Base-by-base conservation (phyloP, 768 basidiomycete genomes). In the Xerocomellus chrysenteron region DNA sequence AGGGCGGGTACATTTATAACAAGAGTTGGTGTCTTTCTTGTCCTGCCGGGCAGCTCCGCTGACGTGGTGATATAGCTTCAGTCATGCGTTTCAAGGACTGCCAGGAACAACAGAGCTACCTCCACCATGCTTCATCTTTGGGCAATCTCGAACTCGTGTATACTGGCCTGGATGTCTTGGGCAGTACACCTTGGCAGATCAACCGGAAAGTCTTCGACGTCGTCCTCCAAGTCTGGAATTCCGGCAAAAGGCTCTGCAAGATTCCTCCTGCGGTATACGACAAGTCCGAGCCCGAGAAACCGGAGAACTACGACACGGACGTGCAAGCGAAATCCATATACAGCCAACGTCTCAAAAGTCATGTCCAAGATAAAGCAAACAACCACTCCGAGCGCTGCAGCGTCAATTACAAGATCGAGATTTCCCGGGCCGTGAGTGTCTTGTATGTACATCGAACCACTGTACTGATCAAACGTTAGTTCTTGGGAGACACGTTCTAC, bases 401-500 rank as follows among this genome's bases (percentile, higher is more conserved):
- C 66, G 86, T 94, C 46, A 98, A 98, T 70, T 98, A 98, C 73
- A 96, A 94, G 71, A 86, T 99, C 55, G 96, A 98, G 74, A 96
- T 98, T 65, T 94, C 94, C 10, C 82, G 90, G 49, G 87, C 94
- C 50, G 92, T 94, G 68, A 70, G 87, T 80, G 28, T 45, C 12
- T 36, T 50, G 24, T 33, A 47, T 45, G 42, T 30, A 44, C 26
- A 52, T 42, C 39, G 41, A 42, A 39, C 7, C 28, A 43, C 14
- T 6, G 33, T 56, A 39, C 46, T 59, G 24, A 56, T 45, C 9
- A 11, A 40, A 56, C 3, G 28, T 4, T 55, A 92, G 87, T 97
- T 95, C 80, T 76, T 95, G 49, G 84, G 85, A 52, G 96, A 97
- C 62, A 84, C 76, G 0, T 87, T 98, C 70, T 98, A 93, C 74